Evolutionary conservation across 805 yeast species (phyloP), one percentile per base, ranked within the genome.

Genomic region (Candida bentonensis): DNA sequence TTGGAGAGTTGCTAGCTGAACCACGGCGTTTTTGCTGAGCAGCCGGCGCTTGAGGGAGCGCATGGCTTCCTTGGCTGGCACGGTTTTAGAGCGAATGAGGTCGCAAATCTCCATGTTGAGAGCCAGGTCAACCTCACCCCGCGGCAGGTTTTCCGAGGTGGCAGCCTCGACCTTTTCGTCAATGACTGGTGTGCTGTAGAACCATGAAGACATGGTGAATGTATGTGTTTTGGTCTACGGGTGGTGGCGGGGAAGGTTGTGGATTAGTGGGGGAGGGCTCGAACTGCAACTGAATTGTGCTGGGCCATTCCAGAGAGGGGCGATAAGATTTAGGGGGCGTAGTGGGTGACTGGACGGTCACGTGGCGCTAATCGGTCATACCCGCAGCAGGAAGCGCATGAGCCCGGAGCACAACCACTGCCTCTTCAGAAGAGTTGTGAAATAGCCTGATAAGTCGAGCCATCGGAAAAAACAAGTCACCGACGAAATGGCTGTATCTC

Each of bases 61-160:
- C 88, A 89, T 82, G 23, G 94, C 85, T 45, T 81, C 89, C 53
- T 76, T 81, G 2, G 96, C 75, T 0, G 79, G 70, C 7, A 86
- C 76, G 47, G 79, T 76, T 55, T 86, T 86, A 40, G 89, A 78
- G 51, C 96, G 73, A 30, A 92, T 84, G 36, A 78, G 58, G 60
- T 92, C 98, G 42, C 95, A 82, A 44, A 89, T 74, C 57, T 92
- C 97, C 47, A 92, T 67, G 13, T 89, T 87, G 40, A 70, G 64
- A 13, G 75, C 68, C 23, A 67, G 55, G 55, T 88, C 95, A 40
- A 82, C 70, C 55, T 88, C 96, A 2, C 96, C 96, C 56, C 81
- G 77, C 3, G 96, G 96, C 40, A 88, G 81, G n/a, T 83, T 67
- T 59, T 86, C 95, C 30, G 88, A 79, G 1, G 96, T 85, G 15